A percentile compares a stretch with the other conserved stretches of the same genome.
Conservation (phyloP, 148 eudicot species). For the Rheum nobile region DNA sequence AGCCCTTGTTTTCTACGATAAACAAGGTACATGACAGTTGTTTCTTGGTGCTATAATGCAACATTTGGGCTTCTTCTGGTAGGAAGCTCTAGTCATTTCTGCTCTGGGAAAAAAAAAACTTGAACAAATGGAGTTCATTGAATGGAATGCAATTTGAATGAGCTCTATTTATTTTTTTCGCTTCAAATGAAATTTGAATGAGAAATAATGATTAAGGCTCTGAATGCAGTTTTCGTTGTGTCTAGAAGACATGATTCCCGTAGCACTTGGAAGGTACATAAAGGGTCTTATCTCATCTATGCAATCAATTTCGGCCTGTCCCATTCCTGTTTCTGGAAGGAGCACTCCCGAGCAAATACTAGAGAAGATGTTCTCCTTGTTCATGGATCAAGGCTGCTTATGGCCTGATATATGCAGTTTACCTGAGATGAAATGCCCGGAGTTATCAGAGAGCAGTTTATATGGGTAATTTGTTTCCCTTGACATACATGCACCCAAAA, state of each 20-base stretch:
- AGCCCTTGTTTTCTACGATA: not conserved
- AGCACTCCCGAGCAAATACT: conserved; percentile 49
- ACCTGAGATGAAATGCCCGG: conserved; percentile 68
- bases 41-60: not conserved
- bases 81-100: not conserved
- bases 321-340: conserved; percentile 19
- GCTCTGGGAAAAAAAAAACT: not conserved
- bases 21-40: not conserved
- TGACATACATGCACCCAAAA: not conserved
- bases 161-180: not conserved
- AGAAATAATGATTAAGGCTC: not conserved
- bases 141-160: not conserved
- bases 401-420: conserved; percentile 86
- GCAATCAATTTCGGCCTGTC: conserved; percentile 22
- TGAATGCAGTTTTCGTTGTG: conserved; percentile 84
- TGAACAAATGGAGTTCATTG: not conserved
- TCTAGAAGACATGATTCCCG: conserved; percentile 95
- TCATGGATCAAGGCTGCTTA: conserved; percentile 77
- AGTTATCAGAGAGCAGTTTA: conserved; percentile 64
- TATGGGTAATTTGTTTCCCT: conserved; percentile 50
- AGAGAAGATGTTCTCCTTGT: conserved; percentile 82
- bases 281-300: conserved; percentile 60
- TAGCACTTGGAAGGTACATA: conserved; percentile 81
- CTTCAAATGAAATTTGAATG: not conserved
- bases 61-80: not conserved